Conservation (phyloP, 2,329 filamentous ascomycete species). For the Trichoderma guizhouense region DNA sequence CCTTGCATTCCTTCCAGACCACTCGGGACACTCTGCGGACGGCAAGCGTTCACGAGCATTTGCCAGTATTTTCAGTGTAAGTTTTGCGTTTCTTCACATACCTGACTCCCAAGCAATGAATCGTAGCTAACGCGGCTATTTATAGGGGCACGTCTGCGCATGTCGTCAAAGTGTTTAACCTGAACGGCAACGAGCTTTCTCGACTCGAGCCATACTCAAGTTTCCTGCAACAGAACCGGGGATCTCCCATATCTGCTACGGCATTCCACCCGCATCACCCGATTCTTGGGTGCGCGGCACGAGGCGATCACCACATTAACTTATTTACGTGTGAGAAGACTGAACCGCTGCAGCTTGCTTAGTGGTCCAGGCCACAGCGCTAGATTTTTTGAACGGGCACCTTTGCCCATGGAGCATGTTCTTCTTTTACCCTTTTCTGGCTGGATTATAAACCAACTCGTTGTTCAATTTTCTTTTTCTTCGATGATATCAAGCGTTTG, state of each 20-base stretch:
- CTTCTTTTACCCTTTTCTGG: neutral
- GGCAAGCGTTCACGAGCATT: constrained; percentile 89
- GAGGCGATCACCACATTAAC: constrained; percentile 87
- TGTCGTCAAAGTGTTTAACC: constrained; percentile 88
- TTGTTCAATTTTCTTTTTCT: neutral
- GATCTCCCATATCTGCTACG: constrained; percentile 79
- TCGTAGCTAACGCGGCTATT: neutral
- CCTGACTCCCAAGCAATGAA: neutral
- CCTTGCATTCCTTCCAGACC: constrained; percentile 69
- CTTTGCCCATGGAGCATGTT: neutral
- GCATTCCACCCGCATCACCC: constrained; percentile 95
- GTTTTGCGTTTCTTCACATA: constrained; percentile 34
- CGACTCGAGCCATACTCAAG: constrained; percentile 86
- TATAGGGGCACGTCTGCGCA: constrained; percentile 81
- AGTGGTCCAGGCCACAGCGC: neutral
- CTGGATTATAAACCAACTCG: neutral
- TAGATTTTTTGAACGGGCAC: neutral
- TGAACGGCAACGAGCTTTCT: constrained; percentile 74
- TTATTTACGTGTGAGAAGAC: constrained; percentile 69
- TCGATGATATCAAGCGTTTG: constrained; percentile 6
- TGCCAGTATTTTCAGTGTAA: constrained; percentile 92
- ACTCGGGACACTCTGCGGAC: constrained; percentile 78
- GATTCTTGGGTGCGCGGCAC: constrained; percentile 81
- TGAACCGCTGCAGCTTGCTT: constrained; percentile 29
- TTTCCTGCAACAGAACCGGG: constrained; percentile 77